A percentile compares a stretch with the other conserved stretches of the same genome.
Conservation (phyloP, 116 monocot species). For the Papilionanthe hybrid region DNA sequence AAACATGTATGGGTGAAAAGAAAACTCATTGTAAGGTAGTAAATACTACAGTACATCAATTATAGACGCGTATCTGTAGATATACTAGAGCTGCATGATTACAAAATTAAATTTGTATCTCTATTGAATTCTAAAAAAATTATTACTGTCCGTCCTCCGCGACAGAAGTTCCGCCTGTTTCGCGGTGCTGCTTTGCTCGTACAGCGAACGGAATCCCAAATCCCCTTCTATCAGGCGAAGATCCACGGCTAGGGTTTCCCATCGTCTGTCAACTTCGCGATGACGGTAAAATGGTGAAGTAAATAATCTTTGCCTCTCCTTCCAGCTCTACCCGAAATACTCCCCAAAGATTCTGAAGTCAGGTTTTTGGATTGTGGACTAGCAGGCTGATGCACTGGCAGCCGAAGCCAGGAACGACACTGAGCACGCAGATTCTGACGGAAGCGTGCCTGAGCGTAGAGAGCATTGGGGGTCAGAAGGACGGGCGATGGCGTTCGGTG, state of each 20-base stretch:
- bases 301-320: background rate
- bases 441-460: constrained; percentile 80
- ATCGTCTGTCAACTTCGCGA: background rate
- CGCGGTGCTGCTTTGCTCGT: too few species aligned
- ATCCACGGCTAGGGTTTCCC: background rate
- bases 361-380: background rate
- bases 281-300: constrained; percentile 8
- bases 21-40: too few species aligned
- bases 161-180: too few species aligned
- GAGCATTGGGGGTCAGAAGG: constrained; percentile 49
- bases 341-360: background rate
- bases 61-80: too few species aligned
- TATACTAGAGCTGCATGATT: too few species aligned
- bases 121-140: too few species aligned
- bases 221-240: too few species aligned
- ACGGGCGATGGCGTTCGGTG: constrained; percentile 67
- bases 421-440: constrained; percentile 76
- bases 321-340: background rate
- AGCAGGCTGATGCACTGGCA: constrained; percentile 94
- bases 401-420: constrained; percentile 68
- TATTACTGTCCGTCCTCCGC: too few species aligned
- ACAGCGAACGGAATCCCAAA: too few species aligned
- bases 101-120: too few species aligned
- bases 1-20: too few species aligned
- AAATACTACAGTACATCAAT: too few species aligned